phyloP scores from a whole-genome alignment of 306 rosid species.

The Canavalia ensiformis region DNA sequence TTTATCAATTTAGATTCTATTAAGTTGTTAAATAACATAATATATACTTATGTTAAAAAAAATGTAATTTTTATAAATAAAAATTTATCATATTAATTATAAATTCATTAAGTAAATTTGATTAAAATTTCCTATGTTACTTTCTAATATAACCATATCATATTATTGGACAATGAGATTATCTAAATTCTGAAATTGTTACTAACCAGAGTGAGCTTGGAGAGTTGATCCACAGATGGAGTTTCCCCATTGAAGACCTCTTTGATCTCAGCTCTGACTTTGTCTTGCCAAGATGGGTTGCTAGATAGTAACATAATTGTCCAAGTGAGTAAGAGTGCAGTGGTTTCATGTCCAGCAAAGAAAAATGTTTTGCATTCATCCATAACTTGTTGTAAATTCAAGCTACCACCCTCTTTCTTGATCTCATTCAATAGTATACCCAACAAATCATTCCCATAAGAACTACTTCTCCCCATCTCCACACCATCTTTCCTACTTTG shows the following conservation, averaged over 20 bases:
- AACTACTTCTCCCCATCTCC: slow-evolving; percentile 78
- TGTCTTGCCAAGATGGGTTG: slow-evolving; percentile 82
- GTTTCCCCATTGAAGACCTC: slow-evolving; percentile 61
- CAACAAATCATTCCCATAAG: slow-evolving; percentile 79
- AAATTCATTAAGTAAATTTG: too few species aligned
- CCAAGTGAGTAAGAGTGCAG: slow-evolving; percentile 92
- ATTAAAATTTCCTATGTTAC: too few species aligned
- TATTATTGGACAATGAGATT: too few species aligned
- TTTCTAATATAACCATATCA: too few species aligned
- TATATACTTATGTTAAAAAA: too few species aligned
- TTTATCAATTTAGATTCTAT: not conserved
- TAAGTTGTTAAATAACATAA: too few species aligned
- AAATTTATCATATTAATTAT: too few species aligned
- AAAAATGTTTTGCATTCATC: slow-evolving; percentile 98
- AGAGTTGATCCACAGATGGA: slow-evolving; percentile 74
- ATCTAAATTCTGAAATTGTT: not conserved
- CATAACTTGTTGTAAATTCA: slow-evolving; percentile 80
- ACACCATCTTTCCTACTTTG: slow-evolving; percentile 73
- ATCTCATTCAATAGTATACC: slow-evolving; percentile 82
- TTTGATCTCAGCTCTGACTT: slow-evolving; percentile 67
- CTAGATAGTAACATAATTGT: slow-evolving; percentile 78
- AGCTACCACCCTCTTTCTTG: slow-evolving; percentile 55
- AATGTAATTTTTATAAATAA: too few species aligned
- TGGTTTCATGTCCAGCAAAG: slow-evolving; percentile 97
- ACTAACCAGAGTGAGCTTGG: slow-evolving; percentile 75